Percentiles rank a stretch among this genome's conserved stretches.
Conservation (phyloP, 1,284 basidiomycete species). For the Tetrapyrgos nigripes region DNA sequence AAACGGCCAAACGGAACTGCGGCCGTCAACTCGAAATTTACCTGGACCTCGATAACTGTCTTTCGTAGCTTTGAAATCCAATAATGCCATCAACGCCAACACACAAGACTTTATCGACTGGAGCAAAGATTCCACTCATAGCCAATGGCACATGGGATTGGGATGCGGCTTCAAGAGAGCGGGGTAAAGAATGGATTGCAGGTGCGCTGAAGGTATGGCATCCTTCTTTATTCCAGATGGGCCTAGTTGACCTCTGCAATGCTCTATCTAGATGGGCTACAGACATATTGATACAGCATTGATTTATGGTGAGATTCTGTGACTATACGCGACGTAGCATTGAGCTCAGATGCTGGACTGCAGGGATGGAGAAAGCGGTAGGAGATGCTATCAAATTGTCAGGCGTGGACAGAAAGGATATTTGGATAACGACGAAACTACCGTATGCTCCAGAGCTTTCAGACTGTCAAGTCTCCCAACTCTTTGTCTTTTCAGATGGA, state of each 20-base stretch:
- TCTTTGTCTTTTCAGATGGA: slow-evolving; percentile 23
- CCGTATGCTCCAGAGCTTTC: slow-evolving; percentile 28
- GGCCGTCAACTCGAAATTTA: no score
- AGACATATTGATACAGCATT: slow-evolving; percentile 18
- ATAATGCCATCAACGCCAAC: neutral
- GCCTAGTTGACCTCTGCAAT: neutral
- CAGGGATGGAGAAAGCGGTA: slow-evolving; percentile 52
- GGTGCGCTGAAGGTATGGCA: slow-evolving; percentile 11
- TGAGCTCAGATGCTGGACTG: slow-evolving; percentile 1
- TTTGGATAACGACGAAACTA: slow-evolving; percentile 59
- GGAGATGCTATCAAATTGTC: slow-evolving; percentile 54
- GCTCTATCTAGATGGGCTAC: slow-evolving; percentile 12
- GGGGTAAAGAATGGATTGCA: slow-evolving; percentile 13
- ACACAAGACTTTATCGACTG: neutral
- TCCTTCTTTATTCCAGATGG: no score
- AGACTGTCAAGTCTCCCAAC: neutral
- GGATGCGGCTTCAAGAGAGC: slow-evolving; percentile 5
- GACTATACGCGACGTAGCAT: neutral
- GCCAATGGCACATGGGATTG: slow-evolving; percentile 15
- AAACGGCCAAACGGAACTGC: no score
- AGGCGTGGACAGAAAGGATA: slow-evolving; percentile 51
- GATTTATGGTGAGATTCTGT: neutral
- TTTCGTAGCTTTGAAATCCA: neutral
- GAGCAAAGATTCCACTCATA: neutral
- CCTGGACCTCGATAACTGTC: neutral